phyloP scores from a whole-genome alignment of 2,329 filamentous ascomycete genomes.

The Orbilia ellipsospora region DNA sequence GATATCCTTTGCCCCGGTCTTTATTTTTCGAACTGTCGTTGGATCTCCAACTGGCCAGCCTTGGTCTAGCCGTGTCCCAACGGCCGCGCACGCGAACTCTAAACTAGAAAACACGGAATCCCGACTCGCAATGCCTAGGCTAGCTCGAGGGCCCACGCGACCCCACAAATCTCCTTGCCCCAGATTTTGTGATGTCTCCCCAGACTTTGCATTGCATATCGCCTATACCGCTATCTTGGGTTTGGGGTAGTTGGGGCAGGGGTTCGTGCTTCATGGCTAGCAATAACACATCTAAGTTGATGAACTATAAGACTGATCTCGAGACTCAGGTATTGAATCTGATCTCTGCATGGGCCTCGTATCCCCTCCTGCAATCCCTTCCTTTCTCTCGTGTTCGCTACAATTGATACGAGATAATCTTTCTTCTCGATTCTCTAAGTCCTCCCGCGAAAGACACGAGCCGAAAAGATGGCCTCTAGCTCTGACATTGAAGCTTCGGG shows the following conservation, averaged over 20 bases:
- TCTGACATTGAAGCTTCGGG: slow-evolving; percentile 15
- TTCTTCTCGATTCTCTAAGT: neutral
- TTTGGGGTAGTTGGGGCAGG: neutral
- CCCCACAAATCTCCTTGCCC: slow-evolving; percentile 11
- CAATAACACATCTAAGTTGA: neutral
- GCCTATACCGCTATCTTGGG: slow-evolving; percentile 34
- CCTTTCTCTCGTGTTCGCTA: neutral
- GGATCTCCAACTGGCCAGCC: no score
- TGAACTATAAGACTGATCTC: slow-evolving; percentile 19
- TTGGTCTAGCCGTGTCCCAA: no score
- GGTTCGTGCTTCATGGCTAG: neutral
- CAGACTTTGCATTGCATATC: slow-evolving; percentile 4
- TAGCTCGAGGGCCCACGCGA: neutral
- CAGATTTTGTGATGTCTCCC: slow-evolving; percentile 6
- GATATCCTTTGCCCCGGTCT: no score
- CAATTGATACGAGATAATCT: neutral
- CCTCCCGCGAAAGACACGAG: neutral
- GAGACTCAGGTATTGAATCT: neutral
- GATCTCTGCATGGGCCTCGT: slow-evolving; percentile 6
- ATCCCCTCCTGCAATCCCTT: neutral
- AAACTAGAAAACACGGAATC: slow-evolving; percentile 29
- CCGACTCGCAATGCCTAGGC: slow-evolving; percentile 39
- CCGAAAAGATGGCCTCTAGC: slow-evolving; percentile 1
- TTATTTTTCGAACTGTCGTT: no score
- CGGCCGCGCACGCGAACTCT: no score